These are phyloP conservation scores for Auricularia cornea DNA, from an alignment of 768 basidiomycete genomes.

Conservation along the genomic window DNA sequence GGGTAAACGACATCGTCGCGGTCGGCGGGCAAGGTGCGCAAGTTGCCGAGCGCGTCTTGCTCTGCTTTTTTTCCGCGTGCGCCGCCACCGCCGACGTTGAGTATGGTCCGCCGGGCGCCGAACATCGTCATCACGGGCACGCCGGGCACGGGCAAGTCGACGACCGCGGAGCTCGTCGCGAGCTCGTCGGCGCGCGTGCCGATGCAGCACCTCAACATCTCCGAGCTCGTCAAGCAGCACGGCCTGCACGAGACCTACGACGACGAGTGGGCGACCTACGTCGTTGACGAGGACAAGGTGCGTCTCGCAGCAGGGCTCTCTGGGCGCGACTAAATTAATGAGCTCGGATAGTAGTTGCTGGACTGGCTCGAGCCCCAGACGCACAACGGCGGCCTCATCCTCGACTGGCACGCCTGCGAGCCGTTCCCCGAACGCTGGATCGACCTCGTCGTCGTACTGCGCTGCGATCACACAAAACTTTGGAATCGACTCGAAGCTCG, in stretches of 20 bases:
- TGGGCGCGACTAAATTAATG: background rate
- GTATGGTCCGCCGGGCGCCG: conserved; percentile 6
- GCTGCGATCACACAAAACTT: conserved; percentile 76
- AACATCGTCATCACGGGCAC: conserved; percentile 81
- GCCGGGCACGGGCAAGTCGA: conserved; percentile 94
- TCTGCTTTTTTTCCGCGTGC: background rate
- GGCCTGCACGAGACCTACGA: conserved; percentile 79
- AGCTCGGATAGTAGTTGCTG: conserved; percentile 50
- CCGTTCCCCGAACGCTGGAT: conserved; percentile 94
- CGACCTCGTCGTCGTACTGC: conserved; percentile 87
- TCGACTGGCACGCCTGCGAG: conserved; percentile 95
- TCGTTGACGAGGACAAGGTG: conserved; percentile 94
- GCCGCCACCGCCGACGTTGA: too few relatives aligned
- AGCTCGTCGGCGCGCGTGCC: conserved; percentile 55
- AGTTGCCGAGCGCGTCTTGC: background rate
- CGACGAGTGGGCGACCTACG: conserved; percentile 91
- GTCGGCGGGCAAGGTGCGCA: background rate
- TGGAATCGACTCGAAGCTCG: conserved; percentile 90
- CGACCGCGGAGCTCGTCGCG: conserved; percentile 78
- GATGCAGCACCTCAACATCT: conserved; percentile 78
- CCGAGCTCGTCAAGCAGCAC: conserved; percentile 80
- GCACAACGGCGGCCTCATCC: conserved; percentile 65
- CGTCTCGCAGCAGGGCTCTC: conserved; percentile 13
- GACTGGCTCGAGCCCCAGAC: conserved; percentile 78
- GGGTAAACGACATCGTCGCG: background rate